phyloP scores from a whole-genome alignment of 352 stramenopile species.

The Globisporangium canariense region DNA sequence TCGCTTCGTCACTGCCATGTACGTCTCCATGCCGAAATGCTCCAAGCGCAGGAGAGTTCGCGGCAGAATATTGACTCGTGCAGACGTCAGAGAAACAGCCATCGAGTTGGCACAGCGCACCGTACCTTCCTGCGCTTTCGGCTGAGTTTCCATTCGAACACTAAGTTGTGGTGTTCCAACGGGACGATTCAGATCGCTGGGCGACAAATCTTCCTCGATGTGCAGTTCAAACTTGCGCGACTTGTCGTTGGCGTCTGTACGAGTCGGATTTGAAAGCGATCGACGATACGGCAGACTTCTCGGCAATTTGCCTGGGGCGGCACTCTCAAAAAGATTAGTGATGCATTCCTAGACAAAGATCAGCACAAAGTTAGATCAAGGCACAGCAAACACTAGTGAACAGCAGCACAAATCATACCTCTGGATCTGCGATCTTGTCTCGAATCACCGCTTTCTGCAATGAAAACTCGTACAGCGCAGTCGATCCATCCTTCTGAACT shows the following conservation, averaged over 20 bases:
- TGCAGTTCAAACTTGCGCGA: conserved; percentile 8
- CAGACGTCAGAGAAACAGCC: conserved; percentile 30
- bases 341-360: conserved; percentile 19
- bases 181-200: not conserved
- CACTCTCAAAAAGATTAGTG: conserved; percentile 15
- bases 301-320: not conserved
- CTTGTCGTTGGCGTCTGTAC: not conserved
- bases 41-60: conserved; percentile 50
- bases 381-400: conserved; percentile 3
- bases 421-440: conserved; percentile 47
- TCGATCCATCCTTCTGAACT: not conserved
- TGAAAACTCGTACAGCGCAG: conserved; percentile 40
- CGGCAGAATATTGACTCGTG: conserved; percentile 46
- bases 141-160: conserved; percentile 2
- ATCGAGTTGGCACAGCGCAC: conserved; percentile 6
- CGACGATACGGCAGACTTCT: not conserved
- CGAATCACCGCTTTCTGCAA: conserved; percentile 34
- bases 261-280: conserved; percentile 7
- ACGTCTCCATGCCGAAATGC: conserved; percentile 49
- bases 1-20: conserved; percentile 43
- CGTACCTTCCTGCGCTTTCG: not conserved
- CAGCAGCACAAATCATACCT: conserved; percentile 23
- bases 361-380: not conserved
- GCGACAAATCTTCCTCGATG: conserved; percentile 5
- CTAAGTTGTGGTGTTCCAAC: conserved; percentile 3